phyloP scores from a whole-genome alignment of 2,329 filamentous ascomycete species.

The Aureobasidium musti region DNA sequence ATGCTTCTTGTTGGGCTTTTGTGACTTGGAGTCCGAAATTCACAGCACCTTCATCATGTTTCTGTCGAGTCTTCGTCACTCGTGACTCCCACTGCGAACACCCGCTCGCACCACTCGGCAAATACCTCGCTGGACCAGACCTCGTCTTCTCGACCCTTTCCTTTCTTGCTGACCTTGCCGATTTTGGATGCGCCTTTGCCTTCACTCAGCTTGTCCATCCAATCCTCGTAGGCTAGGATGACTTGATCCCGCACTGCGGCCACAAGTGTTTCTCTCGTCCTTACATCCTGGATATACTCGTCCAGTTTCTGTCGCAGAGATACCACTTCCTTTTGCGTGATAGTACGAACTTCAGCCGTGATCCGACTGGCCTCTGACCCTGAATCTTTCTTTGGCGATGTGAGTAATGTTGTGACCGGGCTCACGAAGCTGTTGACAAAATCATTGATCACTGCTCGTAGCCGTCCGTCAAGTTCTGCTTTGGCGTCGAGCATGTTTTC shows the following conservation, averaged over 20 bases:
- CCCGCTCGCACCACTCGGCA: conserved; percentile 60
- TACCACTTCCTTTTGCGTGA: conserved; percentile 60
- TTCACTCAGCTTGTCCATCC: conserved; percentile 58
- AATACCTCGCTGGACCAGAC: conserved; percentile 68
- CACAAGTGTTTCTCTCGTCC: conserved; percentile 66
- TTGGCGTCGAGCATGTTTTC: conserved; percentile 73
- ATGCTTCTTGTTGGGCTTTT: not conserved
- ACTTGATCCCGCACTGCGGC: conserved; percentile 66
- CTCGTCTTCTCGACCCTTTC: conserved; percentile 62
- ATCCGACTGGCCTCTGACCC: conserved; percentile 34
- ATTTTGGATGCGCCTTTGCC: conserved; percentile 38
- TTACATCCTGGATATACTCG: conserved; percentile 64
- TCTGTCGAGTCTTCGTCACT: not conserved
- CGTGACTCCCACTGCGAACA: conserved; percentile 57
- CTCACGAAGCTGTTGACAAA: conserved; percentile 62
- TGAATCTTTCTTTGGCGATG: conserved; percentile 33
- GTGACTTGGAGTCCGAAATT: not conserved
- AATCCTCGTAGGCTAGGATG: conserved; percentile 63
- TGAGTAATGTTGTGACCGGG: conserved; percentile 57
- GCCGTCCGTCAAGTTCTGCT: conserved; percentile 64
- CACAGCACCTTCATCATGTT: not conserved
- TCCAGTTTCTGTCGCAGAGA: conserved; percentile 59
- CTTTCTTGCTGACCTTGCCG: conserved; percentile 49
- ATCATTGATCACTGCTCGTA: conserved; percentile 65
- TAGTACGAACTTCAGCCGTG: conserved; percentile 52